A percentile compares a stretch with the other conserved stretches of the same genome.
These are phyloP conservation scores for Epipyxis sp. DNA, from an alignment of 108 stramenopile species.

Conservation along the genomic window DNA sequence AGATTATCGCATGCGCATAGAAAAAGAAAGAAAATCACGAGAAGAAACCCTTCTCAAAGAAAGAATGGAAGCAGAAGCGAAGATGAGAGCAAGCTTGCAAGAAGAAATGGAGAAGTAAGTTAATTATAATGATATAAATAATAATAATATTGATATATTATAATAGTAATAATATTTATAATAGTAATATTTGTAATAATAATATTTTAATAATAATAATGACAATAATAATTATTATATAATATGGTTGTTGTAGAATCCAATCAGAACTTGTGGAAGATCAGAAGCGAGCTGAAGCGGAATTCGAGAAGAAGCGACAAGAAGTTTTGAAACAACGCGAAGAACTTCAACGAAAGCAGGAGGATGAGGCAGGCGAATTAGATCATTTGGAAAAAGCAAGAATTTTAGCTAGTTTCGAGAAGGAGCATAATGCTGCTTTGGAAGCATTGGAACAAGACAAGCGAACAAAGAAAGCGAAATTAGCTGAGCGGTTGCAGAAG, in stretches of 20 bases:
- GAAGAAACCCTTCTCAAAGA: neutral
- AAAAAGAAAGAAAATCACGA: neutral
- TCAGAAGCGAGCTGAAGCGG: neutral
- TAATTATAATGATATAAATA: too few relatives aligned
- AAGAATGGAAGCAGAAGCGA: conserved; percentile 2
- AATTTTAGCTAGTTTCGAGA: conserved; percentile 21
- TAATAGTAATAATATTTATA: too few relatives aligned
- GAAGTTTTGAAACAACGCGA: conserved; percentile 2
- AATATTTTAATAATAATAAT: too few relatives aligned
- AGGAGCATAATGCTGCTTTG: neutral
- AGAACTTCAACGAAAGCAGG: conserved; percentile 9
- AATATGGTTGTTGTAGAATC: too few relatives aligned
- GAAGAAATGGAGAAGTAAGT: conserved; percentile 26
- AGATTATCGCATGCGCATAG: neutral
- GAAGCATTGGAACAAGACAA: conserved; percentile 18
- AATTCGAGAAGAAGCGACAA: conserved; percentile 26
- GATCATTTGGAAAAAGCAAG: conserved; percentile 11
- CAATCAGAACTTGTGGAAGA: conserved; percentile 4
- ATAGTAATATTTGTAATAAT: too few relatives aligned
- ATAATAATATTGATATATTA: too few relatives aligned
- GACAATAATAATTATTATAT: too few relatives aligned
- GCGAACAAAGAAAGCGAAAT: neutral
- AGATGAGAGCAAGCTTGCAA: neutral
- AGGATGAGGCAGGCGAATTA: conserved; percentile 1
- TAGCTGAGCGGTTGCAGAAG: neutral